Evolutionary conservation across 768 basidiomycete genomes (phyloP).

Genomic region (Leccinum broughii): DNA sequence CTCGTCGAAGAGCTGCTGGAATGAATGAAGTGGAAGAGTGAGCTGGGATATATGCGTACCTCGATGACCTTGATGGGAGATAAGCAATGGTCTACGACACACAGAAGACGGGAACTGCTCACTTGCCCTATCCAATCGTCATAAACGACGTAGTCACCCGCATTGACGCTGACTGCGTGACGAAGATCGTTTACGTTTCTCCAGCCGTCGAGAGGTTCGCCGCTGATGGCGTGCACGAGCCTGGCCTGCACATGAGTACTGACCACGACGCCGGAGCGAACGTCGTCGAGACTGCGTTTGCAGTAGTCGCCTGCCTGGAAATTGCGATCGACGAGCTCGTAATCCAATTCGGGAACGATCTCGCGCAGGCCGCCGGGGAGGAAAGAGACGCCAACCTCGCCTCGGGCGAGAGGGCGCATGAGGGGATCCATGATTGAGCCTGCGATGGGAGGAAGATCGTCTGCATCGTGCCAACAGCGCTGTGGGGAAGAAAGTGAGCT

Average conservation of each 20-base stretch:
- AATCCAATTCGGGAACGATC: slow-evolving; percentile 69
- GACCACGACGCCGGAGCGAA: slow-evolving; percentile 75
- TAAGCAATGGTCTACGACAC: slow-evolving; percentile 10
- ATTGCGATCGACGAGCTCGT: slow-evolving; percentile 71
- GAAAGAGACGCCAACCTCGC: slow-evolving; percentile 84
- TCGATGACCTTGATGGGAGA: slow-evolving; percentile 60
- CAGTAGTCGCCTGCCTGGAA: slow-evolving; percentile 80
- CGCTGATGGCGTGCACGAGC: slow-evolving; percentile 74
- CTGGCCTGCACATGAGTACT: slow-evolving; percentile 60
- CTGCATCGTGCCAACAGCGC: slow-evolving; percentile 90
- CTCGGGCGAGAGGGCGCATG: slow-evolving; percentile 69
- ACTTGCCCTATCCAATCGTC: slow-evolving; percentile 92
- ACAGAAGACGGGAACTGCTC: slow-evolving; percentile 26
- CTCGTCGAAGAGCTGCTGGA: slow-evolving; percentile 76
- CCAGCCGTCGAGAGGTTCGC: slow-evolving; percentile 62
- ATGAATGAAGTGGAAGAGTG: slow-evolving; percentile 14
- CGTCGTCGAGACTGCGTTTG: slow-evolving; percentile 74
- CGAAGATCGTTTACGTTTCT: slow-evolving; percentile 57
- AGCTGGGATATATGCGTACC: slow-evolving; percentile 43
- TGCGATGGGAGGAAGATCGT: slow-evolving; percentile 55
- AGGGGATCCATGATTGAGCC: slow-evolving; percentile 59
- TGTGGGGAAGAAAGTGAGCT: slow-evolving; percentile 32
- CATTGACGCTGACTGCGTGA: slow-evolving; percentile 58
- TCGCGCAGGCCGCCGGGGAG: slow-evolving; percentile 54
- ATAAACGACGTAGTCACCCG: slow-evolving; percentile 79